A percentile compares a stretch with the other conserved stretches of the same genome.
Conservation (phyloP, 1,284 basidiomycete genomes). For the Phellinidium pouzarii region DNA sequence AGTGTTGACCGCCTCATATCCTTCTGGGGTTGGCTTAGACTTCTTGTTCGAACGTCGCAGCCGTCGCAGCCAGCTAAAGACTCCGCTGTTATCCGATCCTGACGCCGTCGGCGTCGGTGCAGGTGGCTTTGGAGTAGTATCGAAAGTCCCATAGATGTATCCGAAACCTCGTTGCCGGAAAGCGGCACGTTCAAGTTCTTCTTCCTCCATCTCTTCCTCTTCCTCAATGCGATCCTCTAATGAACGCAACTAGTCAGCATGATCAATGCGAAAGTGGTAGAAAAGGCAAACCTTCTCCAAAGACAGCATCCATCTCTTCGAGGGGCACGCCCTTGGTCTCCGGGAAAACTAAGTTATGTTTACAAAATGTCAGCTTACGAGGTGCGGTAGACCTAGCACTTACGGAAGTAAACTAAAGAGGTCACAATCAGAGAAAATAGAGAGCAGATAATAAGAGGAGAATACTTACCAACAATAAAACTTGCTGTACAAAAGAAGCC, state of each 20-base stretch:
- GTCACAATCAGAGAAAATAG: neutral
- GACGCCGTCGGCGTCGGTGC: neutral
- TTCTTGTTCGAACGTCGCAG: neutral
- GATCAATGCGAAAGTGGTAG: too few relatives aligned
- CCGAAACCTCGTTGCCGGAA: conserved; percentile 1
- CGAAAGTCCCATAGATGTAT: conserved; percentile 8
- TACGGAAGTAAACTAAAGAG: conserved; percentile 64
- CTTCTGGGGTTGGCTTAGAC: neutral
- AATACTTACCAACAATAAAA: conserved; percentile 64
- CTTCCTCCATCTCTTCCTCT: conserved; percentile 30
- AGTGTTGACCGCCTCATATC: neutral
- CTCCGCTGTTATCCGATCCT: neutral
- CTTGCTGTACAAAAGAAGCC: conserved; percentile 89
- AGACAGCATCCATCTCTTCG: conserved; percentile 80
- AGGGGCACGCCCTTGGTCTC: conserved; percentile 75
- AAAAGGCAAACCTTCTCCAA: conserved; percentile 59
- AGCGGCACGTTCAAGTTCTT: conserved; percentile 20
- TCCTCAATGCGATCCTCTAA: conserved; percentile 63
- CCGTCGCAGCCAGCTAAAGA: conserved; percentile 7
- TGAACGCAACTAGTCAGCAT: conserved; percentile 32
- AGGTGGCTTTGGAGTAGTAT: neutral
- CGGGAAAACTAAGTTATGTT: conserved; percentile 56
- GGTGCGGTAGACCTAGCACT: conserved; percentile 25
- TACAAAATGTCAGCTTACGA: conserved; percentile 16
- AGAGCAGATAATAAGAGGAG: conserved; percentile 12